Percentiles rank a stretch among this genome's conserved stretches.
phyloP scores from a whole-genome alignment of 2,329 filamentous ascomycete species.

The Talaromyces piceae region DNA sequence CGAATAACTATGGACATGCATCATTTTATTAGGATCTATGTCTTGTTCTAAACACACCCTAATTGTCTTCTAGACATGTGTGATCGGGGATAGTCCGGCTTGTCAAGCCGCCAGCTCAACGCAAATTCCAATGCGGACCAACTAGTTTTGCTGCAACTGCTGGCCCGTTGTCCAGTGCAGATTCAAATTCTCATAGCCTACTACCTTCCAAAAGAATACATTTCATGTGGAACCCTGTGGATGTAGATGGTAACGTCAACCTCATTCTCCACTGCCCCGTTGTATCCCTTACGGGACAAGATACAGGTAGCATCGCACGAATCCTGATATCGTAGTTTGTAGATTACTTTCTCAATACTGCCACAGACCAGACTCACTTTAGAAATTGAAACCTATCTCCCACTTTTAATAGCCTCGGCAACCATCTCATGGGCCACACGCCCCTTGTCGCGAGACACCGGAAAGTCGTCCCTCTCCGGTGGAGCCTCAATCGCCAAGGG shows the following conservation, averaged over 20 bases:
- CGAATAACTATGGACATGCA: too few relatives aligned
- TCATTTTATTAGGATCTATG: too few relatives aligned
- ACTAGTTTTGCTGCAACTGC: background rate
- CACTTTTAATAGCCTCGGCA: constrained; percentile 1
- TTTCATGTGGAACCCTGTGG: too few relatives aligned
- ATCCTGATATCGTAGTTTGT: too few relatives aligned
- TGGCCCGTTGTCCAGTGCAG: background rate
- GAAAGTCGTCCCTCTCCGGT: constrained; percentile 11
- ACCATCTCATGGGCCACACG: constrained; percentile 3
- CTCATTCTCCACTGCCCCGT: background rate
- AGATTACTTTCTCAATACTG: too few relatives aligned
- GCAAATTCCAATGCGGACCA: background rate
- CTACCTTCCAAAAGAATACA: too few relatives aligned
- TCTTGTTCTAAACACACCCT: background rate
- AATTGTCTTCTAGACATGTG: too few relatives aligned
- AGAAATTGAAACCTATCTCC: background rate
- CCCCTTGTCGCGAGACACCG: constrained; percentile 7
- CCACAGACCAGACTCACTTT: too few relatives aligned
- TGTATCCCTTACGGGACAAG: too few relatives aligned
- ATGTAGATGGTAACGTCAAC: background rate
- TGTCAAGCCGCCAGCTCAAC: background rate
- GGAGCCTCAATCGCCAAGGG: constrained; percentile 28
- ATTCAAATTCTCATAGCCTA: too few relatives aligned
- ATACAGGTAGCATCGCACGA: too few relatives aligned
- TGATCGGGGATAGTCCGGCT: too few relatives aligned